Conservation (phyloP, 129 eudicot species). For the Logfia minima region DNA sequence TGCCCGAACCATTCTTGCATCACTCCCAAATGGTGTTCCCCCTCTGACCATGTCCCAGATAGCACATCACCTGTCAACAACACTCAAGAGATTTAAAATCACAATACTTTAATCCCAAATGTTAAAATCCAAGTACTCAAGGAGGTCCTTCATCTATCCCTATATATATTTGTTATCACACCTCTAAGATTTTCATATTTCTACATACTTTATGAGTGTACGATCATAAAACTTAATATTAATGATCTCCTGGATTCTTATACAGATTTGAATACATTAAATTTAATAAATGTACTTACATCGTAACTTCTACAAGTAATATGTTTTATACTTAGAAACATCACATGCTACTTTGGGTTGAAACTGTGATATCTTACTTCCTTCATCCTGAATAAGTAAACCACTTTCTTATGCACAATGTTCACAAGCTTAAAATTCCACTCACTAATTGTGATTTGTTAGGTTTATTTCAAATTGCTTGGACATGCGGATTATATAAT, state of each 20-base stretch:
- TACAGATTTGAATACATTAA: neutral
- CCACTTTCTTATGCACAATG: no score
- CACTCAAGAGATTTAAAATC: slow-evolving; percentile 2
- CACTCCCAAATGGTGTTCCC: slow-evolving; percentile 75
- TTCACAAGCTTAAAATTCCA: no score
- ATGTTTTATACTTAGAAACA: neutral
- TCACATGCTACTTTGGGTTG: neutral
- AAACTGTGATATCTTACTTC: no score
- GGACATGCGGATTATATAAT: no score
- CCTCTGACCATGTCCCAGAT: slow-evolving; percentile 78
- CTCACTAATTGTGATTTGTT: no score
- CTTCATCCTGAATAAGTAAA: no score
- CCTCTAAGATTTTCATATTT: neutral
- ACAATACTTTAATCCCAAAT: neutral
- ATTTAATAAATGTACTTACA: neutral
- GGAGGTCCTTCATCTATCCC: neutral
- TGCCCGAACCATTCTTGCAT: slow-evolving; percentile 96
- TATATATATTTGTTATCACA: neutral
- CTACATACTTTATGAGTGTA: neutral
- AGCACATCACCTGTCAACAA: slow-evolving; percentile 83
- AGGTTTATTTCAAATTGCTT: no score
- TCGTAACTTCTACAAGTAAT: neutral
- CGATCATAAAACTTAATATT: neutral
- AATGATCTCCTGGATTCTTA: neutral
- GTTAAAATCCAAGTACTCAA: neutral